Conservation (phyloP, 257 asterid species). For the Ballota nigra region DNA sequence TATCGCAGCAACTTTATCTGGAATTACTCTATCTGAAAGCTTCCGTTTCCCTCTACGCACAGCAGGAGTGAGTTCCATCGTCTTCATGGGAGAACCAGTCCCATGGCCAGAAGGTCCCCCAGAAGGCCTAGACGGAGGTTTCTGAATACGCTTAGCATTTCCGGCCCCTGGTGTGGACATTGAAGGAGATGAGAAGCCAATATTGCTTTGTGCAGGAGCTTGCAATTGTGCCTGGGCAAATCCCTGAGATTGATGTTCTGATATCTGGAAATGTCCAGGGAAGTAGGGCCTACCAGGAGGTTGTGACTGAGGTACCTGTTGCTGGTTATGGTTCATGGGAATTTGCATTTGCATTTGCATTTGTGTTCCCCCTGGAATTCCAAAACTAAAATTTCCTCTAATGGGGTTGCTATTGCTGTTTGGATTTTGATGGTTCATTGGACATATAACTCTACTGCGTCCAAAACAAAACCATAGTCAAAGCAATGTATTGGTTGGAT, state of each 20-base stretch:
- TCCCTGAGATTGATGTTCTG: slow-evolving; percentile 43
- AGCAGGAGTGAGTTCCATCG: slow-evolving; percentile 91
- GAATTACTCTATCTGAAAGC: slow-evolving; percentile 57
- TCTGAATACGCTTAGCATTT: slow-evolving; percentile 52
- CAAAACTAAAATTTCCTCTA: slow-evolving; percentile 40
- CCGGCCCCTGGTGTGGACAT: slow-evolving; percentile 51
- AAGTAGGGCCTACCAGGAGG: slow-evolving; percentile 52
- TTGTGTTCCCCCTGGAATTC: slow-evolving; percentile 34
- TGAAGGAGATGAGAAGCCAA: slow-evolving; percentile 45
- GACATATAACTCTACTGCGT: slow-evolving; percentile 12
- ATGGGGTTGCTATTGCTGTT: slow-evolving; percentile 34
- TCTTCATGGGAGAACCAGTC: slow-evolving; percentile 74
- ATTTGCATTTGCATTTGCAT: slow-evolving; percentile 27
- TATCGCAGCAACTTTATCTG: slow-evolving; percentile 54
- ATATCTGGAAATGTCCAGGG: slow-evolving; percentile 62
- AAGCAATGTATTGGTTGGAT: background rate
- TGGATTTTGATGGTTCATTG: slow-evolving; percentile 45
- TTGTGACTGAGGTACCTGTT: slow-evolving; percentile 39
- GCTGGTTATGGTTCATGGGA: slow-evolving; percentile 44
- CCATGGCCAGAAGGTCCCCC: slow-evolving; percentile 67
- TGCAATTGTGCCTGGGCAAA: slow-evolving; percentile 33
- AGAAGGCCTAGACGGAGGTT: slow-evolving; percentile 71
- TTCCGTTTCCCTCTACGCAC: slow-evolving; percentile 66
- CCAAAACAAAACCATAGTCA: background rate
- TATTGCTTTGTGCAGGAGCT: slow-evolving; percentile 37